Evolutionary conservation across 345 rosid species (phyloP).

Genomic region (Linum tenue): DNA sequence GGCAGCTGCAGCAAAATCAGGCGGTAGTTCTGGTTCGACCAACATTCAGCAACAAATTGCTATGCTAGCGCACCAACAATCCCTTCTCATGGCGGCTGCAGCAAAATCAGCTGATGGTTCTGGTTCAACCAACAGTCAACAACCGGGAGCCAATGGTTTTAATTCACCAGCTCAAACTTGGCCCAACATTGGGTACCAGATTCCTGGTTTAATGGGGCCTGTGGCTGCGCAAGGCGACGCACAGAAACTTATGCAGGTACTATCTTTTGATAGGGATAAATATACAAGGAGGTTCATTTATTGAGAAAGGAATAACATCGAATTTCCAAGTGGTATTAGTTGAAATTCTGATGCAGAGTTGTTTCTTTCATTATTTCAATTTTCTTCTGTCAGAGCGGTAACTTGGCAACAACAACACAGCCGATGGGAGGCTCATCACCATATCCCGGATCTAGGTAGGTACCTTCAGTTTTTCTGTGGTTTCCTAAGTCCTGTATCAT

Average conservation of each 20-base stretch:
- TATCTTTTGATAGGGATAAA: background rate
- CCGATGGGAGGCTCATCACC: constrained; percentile 36
- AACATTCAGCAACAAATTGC: constrained; percentile 67
- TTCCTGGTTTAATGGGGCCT: constrained; percentile 64
- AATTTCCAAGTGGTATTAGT: constrained; percentile 7
- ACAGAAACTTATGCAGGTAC: constrained; percentile 75
- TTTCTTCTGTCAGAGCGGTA: constrained; percentile 33
- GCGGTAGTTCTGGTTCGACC: constrained; percentile 13
- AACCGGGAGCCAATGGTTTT: constrained; percentile 43
- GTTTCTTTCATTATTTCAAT: background rate
- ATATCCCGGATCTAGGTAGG: constrained; percentile 55
- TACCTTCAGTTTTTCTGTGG: background rate
- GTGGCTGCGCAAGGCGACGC: constrained; percentile 46
- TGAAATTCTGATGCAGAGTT: background rate
- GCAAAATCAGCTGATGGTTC: constrained; percentile 19
- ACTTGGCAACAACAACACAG: constrained; percentile 25
- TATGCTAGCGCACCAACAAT: constrained; percentile 65
- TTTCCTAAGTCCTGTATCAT: background rate
- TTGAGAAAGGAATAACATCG: background rate
- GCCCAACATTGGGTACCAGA: constrained; percentile 51
- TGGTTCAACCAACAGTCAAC: constrained; percentile 34
- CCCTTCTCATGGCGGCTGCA: constrained; percentile 11
- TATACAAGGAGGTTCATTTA: background rate
- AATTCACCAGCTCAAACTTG: constrained; percentile 44
- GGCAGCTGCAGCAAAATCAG: constrained; percentile 24